These are phyloP conservation scores for Pterocarpus santalinus DNA, from an alignment of 306 rosid species.

Conservation along the genomic window DNA sequence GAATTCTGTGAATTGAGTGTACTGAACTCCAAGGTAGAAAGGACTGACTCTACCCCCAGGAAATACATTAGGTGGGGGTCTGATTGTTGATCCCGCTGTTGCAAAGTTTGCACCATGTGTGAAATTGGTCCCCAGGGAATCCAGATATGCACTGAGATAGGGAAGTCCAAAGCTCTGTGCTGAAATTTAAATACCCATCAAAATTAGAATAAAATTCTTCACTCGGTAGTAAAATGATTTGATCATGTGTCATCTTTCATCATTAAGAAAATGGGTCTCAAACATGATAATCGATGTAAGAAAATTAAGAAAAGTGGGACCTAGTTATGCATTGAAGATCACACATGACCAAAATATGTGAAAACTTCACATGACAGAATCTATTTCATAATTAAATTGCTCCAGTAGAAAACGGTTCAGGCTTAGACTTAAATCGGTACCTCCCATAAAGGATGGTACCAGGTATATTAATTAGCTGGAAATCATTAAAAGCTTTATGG, in stretches of 20 bases:
- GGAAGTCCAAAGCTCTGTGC: slow-evolving; percentile 50
- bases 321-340: too few relatives aligned
- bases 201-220: not conserved
- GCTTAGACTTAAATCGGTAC: not conserved
- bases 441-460: too few relatives aligned
- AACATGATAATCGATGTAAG: too few relatives aligned
- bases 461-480: too few relatives aligned
- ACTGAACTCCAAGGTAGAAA: slow-evolving; percentile 51
- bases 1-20: slow-evolving; percentile 44
- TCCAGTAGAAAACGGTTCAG: not conserved
- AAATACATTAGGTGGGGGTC: not conserved
- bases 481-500: too few relatives aligned
- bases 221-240: too few relatives aligned
- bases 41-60: slow-evolving; percentile 50
- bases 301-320: too few relatives aligned
- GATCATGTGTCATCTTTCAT: too few relatives aligned
- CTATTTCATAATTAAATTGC: too few relatives aligned
- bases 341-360: too few relatives aligned
- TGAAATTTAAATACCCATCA: slow-evolving; percentile 4
- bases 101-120: slow-evolving; percentile 56
- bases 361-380: too few relatives aligned
- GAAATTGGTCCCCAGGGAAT: slow-evolving; percentile 55
- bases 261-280: too few relatives aligned
- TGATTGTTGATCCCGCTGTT: slow-evolving; percentile 51
- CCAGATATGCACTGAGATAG: slow-evolving; percentile 52